Conservation (phyloP, 345 rosid genomes). For the Salix koriyanagi region DNA sequence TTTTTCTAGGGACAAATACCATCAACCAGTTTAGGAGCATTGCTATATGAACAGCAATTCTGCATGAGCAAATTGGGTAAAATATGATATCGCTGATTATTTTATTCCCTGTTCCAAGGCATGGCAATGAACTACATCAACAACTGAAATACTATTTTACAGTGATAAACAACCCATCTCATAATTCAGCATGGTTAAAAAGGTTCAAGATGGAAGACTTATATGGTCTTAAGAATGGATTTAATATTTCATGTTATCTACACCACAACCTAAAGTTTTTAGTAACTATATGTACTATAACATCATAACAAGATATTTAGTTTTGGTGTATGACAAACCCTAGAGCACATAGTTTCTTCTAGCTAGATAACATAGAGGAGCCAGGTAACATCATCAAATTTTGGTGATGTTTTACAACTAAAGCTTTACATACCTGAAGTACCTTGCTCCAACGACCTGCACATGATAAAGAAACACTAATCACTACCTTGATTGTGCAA, state of each 20-base stretch:
- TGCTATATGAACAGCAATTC: background rate
- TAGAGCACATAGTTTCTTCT: background rate
- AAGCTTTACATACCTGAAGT: conserved; percentile 56
- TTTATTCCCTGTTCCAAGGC: background rate
- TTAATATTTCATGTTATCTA: background rate
- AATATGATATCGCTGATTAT: background rate
- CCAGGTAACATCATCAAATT: background rate
- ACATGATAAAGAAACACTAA: conserved; percentile 26
- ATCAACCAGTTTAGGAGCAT: background rate
- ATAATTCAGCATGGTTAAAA: background rate
- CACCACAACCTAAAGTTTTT: background rate
- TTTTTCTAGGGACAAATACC: background rate
- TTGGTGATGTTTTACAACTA: background rate
- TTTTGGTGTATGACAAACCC: background rate
- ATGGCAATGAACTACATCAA: background rate
- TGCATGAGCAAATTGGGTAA: background rate
- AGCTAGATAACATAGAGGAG: background rate
- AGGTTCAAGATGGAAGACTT: background rate
- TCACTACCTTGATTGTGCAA: conserved; percentile 20
- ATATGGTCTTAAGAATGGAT: background rate
- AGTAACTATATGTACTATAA: background rate
- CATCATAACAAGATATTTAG: background rate
- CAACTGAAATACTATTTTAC: background rate
- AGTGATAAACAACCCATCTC: background rate
- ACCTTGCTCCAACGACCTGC: conserved; percentile 80